Evolutionary conservation across 495 filamentous ascomycete species (phyloP).

Genomic region (Talaromyces ruber): DNA sequence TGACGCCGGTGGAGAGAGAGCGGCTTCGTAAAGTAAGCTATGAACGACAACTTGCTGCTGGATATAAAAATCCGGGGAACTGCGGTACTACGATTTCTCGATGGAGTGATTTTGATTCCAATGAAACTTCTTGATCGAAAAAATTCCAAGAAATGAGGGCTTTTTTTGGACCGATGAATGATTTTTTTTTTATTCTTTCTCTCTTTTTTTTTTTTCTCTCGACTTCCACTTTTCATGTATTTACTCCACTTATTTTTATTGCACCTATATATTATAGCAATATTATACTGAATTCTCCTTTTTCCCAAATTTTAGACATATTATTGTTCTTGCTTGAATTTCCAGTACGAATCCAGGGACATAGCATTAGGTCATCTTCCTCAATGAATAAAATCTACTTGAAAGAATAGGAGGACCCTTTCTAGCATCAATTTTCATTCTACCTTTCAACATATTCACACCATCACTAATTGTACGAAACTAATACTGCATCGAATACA

Average conservation of each 20-base stretch:
- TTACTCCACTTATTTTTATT: too few species aligned
- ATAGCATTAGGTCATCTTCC: neutral
- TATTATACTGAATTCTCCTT: neutral
- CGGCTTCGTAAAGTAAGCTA: constrained; percentile 40
- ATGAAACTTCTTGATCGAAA: constrained; percentile 3
- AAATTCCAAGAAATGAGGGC: neutral
- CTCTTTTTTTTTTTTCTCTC: neutral
- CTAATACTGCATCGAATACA: too few species aligned
- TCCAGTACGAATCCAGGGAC: neutral
- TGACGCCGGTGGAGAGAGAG: constrained; percentile 41
- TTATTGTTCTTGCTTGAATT: neutral
- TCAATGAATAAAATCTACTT: neutral
- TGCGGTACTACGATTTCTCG: constrained; percentile 36
- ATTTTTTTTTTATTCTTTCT: neutral
- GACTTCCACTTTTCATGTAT: too few species aligned
- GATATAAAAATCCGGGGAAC: constrained; percentile 36
- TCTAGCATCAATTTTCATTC: neutral
- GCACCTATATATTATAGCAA: neutral
- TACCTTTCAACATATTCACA: too few species aligned
- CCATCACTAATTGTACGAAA: too few species aligned
- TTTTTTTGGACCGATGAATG: neutral
- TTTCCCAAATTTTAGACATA: neutral
- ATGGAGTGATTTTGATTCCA: constrained; percentile 33
- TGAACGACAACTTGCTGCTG: constrained; percentile 40
- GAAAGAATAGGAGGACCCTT: neutral